A percentile compares a stretch with the other conserved stretches of the same genome.
phyloP scores from a whole-genome alignment of 441 rosid species.

The Eruca vesicaria region DNA sequence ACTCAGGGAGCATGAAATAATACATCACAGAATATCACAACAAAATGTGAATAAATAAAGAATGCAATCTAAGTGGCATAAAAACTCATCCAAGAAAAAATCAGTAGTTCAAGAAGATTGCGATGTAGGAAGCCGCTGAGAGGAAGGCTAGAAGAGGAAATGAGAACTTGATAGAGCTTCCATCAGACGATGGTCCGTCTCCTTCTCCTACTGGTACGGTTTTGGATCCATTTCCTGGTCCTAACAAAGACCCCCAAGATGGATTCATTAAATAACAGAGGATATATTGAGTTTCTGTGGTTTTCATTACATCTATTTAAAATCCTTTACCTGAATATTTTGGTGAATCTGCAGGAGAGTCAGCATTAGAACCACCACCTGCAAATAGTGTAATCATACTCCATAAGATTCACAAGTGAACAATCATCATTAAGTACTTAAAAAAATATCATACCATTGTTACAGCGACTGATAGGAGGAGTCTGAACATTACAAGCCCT shows the following conservation, averaged over 20 bases:
- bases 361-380: slow-evolving; percentile 76
- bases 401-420: neutral
- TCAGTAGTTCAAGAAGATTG: slow-evolving; percentile 42
- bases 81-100: slow-evolving; percentile 4
- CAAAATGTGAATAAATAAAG: slow-evolving; percentile 30
- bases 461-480: slow-evolving; percentile 73
- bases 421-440: neutral
- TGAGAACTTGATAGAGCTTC: slow-evolving; percentile 57
- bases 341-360: slow-evolving; percentile 70
- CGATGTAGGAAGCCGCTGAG: slow-evolving; percentile 50
- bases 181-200: slow-evolving; percentile 55
- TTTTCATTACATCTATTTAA: neutral
- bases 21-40: slow-evolving; percentile 31
- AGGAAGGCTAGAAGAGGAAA: slow-evolving; percentile 50
- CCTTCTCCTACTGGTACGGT: slow-evolving; percentile 59
- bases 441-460: slow-evolving; percentile 39
- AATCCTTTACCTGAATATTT: slow-evolving; percentile 40
- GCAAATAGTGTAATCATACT: slow-evolving; percentile 11
- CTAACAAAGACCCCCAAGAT: slow-evolving; percentile 10
- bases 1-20: neutral
- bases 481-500: slow-evolving; percentile 84
- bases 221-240: slow-evolving; percentile 56
- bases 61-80: slow-evolving; percentile 19
- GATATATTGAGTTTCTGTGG: neutral
- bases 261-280: slow-evolving; percentile 2